Percentiles rank a stretch among this genome's conserved stretches.
These are phyloP conservation scores for Calonectria henricotiae DNA, from an alignment of 2,329 filamentous ascomycete genomes.

Conservation along the genomic window DNA sequence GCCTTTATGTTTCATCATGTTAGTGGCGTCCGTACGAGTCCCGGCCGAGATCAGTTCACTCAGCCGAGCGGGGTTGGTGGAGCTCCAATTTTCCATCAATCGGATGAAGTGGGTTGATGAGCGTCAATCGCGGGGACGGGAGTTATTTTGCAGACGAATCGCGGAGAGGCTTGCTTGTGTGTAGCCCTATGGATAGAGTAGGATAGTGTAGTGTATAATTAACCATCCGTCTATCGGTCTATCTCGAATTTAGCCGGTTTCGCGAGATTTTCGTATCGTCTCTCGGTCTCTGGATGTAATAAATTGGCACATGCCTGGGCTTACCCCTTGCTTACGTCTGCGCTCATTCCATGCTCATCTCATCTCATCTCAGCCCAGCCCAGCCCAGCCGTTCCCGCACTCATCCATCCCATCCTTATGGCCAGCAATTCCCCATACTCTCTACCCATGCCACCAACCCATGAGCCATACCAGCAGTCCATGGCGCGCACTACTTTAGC, in stretches of 20 bases:
- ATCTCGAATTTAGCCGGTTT: constrained; percentile 18
- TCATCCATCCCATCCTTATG: background rate
- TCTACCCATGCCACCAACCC: background rate
- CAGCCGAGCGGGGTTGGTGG: constrained; percentile 23
- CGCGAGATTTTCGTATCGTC: constrained; percentile 18
- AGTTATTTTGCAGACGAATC: background rate
- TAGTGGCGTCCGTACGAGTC: constrained; percentile 11
- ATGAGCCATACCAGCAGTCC: background rate
- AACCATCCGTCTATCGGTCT: background rate
- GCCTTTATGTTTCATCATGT: constrained; percentile 9
- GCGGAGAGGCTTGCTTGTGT: background rate
- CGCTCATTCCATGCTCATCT: background rate
- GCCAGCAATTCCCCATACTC: background rate
- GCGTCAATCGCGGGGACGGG: constrained; percentile 14
- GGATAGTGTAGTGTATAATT: background rate
- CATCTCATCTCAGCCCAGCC: background rate
- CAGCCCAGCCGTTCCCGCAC: background rate
- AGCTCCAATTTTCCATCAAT: constrained; percentile 25
- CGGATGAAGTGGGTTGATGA: background rate
- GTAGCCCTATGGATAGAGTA: background rate
- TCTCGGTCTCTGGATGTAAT: background rate
- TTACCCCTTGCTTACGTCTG: background rate
- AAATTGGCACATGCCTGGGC: background rate
- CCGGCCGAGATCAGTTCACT: constrained; percentile 25
- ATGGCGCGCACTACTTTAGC: background rate